These are phyloP conservation scores for Madurella fahalii DNA, from an alignment of 2,329 filamentous ascomycete species.

Conservation along the genomic window DNA sequence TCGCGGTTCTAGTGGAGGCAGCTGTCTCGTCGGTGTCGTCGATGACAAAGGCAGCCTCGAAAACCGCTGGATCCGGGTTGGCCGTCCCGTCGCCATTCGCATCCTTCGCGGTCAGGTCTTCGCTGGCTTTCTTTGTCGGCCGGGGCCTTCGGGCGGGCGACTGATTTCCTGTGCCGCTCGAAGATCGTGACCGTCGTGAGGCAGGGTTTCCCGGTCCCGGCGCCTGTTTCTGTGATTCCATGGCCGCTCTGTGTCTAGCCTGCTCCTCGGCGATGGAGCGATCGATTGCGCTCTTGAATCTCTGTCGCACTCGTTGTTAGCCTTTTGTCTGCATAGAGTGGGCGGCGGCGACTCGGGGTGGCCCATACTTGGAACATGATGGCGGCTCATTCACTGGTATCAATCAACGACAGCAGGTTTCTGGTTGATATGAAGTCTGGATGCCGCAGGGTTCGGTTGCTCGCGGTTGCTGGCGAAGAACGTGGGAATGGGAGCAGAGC, in stretches of 20 bases:
- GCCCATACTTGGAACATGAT: constrained; percentile 32
- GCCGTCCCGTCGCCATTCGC: constrained; percentile 35
- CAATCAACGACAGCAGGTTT: background rate
- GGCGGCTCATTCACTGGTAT: background rate
- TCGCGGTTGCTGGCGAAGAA: no score
- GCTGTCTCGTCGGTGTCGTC: constrained; percentile 71
- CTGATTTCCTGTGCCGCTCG: constrained; percentile 32
- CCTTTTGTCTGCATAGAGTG: background rate
- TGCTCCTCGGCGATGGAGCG: constrained; percentile 88
- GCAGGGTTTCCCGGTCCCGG: constrained; percentile 40
- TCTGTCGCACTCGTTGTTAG: constrained; percentile 42
- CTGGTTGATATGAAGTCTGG: no score
- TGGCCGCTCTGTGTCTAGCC: constrained; percentile 60
- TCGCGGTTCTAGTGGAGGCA: constrained; percentile 45
- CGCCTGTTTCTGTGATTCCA: constrained; percentile 43
- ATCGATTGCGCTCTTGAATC: constrained; percentile 80
- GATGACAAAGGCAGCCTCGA: constrained; percentile 80
- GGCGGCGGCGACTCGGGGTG: background rate
- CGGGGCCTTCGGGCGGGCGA: constrained; percentile 35
- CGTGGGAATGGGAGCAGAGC: no score
- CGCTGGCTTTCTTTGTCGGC: constrained; percentile 40
- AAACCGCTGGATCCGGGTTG: constrained; percentile 79
- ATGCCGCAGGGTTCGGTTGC: no score
- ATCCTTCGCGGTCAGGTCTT: constrained; percentile 31
- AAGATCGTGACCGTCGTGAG: constrained; percentile 39